Evolutionary conservation across 768 basidiomycete species (phyloP), one percentile per base, ranked within the genome.

Genomic region (Tulasnella sp.): DNA sequence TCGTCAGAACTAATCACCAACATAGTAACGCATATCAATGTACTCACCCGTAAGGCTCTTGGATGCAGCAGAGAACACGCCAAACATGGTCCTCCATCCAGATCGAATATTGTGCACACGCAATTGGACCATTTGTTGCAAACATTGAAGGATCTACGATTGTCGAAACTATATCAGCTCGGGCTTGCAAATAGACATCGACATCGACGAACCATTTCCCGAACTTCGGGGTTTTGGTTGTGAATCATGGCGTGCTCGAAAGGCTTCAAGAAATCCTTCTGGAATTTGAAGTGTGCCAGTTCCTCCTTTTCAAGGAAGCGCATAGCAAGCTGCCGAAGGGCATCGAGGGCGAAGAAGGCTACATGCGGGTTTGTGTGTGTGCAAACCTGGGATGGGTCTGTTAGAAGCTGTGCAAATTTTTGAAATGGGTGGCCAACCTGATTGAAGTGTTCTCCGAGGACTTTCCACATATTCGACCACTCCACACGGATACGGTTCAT

Each of bases 21-120:
- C 51, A 51, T 20, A 23, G 48, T 5, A 20, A 74, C n/a, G n/a
- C 9, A 13, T 15, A 29, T 6, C 13, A 9, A 57, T 3, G 10
- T 72, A 35, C 87, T 44, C 78, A 93, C 94, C 93, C 82, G 95
- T 96, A 35, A 92, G 86, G 35, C 94, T 96, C 83, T 93, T 96
- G 13, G 96, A 96, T 0, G 98, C 96, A 20, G 98, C 95, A 44
- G 96, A 93, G 83, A 99, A 99, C 18, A 99, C 98, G 32, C 94
- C 94, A 84, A 99, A 99, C 95, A 99, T 98, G 1, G 98, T 99
- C 79, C 96, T 88, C 98, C 98, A 99, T 39, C 98, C 98, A 0
- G 98, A 99, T 42, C 98, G 91, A 87, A 99, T 89, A 83, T 99
- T 99, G 81, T 93, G 91, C 23, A 93, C 94, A 48, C 94, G 90